Evolutionary conservation across 2,329 filamentous ascomycete species (phyloP).

Genomic region (Alternaria sp.): DNA sequence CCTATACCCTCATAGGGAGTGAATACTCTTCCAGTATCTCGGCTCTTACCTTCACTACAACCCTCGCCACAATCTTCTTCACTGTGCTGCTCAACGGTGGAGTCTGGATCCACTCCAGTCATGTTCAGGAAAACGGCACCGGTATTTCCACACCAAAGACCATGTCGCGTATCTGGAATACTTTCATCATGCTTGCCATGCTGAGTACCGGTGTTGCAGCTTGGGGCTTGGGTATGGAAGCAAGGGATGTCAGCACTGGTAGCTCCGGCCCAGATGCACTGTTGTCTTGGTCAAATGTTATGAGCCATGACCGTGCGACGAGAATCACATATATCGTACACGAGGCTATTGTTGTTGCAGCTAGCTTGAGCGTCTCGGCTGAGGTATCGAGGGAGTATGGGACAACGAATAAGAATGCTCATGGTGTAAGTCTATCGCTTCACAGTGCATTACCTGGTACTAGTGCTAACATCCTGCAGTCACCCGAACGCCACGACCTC

Average conservation of each 20-base stretch:
- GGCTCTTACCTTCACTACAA: slow-evolving; percentile 6
- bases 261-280: slow-evolving; percentile 1
- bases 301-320: background rate
- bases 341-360: slow-evolving; percentile 10
- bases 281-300: slow-evolving; percentile 7
- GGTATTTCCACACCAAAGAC: slow-evolving; percentile 5
- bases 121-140: slow-evolving; percentile 10
- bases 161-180: slow-evolving; percentile 8
- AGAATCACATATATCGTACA: slow-evolving; percentile 8
- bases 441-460: background rate
- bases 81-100: slow-evolving; percentile 12
- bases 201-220: slow-evolving; percentile 10
- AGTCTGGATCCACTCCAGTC: slow-evolving; percentile 10
- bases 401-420: slow-evolving; percentile 8
- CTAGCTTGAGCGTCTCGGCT: slow-evolving; percentile 8
- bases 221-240: slow-evolving; percentile 7
- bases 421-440: slow-evolving; percentile 1
- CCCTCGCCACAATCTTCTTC: slow-evolving; percentile 7
- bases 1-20: background rate
- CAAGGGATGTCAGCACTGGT: background rate
- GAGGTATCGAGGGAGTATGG: slow-evolving; percentile 10
- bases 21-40: background rate
- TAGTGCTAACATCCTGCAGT: background rate
- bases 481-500: slow-evolving; percentile 11
- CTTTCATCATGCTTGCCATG: slow-evolving; percentile 12